phyloP scores from a whole-genome alignment of 2,329 filamentous ascomycete genomes.

The Cladophialophora immunda region DNA sequence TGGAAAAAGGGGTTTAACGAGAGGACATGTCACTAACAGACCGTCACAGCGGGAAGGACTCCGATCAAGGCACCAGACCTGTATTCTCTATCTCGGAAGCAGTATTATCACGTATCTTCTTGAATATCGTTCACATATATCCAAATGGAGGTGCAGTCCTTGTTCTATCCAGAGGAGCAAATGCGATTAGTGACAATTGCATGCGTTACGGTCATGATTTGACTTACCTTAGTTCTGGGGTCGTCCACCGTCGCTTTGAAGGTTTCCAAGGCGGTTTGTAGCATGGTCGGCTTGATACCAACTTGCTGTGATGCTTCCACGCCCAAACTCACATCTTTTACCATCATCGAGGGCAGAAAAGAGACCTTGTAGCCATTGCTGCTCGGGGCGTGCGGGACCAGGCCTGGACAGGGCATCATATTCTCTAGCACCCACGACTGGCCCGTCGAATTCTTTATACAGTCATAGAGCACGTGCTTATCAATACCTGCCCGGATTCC shows the following conservation, averaged over 20 bases:
- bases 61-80: too few relatives aligned
- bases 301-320: background rate
- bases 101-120: too few relatives aligned
- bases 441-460: slow-evolving; percentile 20
- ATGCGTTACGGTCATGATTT: too few relatives aligned
- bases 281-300: slow-evolving; percentile 11
- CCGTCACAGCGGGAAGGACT: too few relatives aligned
- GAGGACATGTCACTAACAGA: too few relatives aligned
- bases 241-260: slow-evolving; percentile 20
- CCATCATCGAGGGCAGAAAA: background rate
- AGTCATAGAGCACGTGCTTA: slow-evolving; percentile 41
- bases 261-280: slow-evolving; percentile 12
- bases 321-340: background rate
- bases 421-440: slow-evolving; percentile 22
- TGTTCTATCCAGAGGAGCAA: too few relatives aligned
- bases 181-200: too few relatives aligned
- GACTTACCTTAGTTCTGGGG: background rate
- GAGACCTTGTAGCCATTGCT: slow-evolving; percentile 11
- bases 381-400: slow-evolving; percentile 5
- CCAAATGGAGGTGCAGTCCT: too few relatives aligned
- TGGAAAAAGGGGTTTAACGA: too few relatives aligned
- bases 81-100: too few relatives aligned
- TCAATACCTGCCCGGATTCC: slow-evolving; percentile 63
- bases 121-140: background rate
- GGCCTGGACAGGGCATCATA: slow-evolving; percentile 14